Base-by-base conservation (phyloP, 192 early-diverging fungal genomes). In the Backusella parvicylindrica region DNA sequence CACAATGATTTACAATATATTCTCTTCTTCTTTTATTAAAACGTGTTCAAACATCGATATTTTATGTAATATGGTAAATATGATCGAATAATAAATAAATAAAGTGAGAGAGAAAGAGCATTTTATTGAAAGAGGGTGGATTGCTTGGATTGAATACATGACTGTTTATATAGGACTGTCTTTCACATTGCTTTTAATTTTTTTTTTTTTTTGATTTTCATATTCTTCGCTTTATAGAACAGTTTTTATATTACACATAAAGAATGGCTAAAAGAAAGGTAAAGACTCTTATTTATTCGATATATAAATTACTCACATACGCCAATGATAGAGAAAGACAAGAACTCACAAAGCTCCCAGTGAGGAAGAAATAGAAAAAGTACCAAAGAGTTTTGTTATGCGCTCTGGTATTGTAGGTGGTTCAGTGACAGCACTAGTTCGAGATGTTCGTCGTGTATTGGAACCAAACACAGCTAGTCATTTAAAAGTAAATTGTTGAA, bases 401-500 rank as follows among this genome's bases (percentile, higher is more conserved):
- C 92, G 93, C 68, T 93, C 96, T 3, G 98, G 98, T 15, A 63
- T 78, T 12, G 94, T 96, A 11, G 95, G 95, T 1, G 82, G 82
- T 43, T 84, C 92, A n/a, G 92, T 97, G 13, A 76, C 88, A 16
- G 87, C 88, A 11, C 88, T 99, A 13, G 95, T 97, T 26, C 78
- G 74, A 38, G 96, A 99, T 82, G 83, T 96, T 38, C 90, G 98
- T 33, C 86, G 83, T 53, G 86, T 95, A 35, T 95, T 99, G 93
- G 95, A 98, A 84, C 98, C 98, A 15, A 92, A 98, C 83, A 99
- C 98, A 23, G 98, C 98, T 3, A 83, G 84, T 13, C 91, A 91
- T 69, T 89, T 99, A 49, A 88, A 85, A 84, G 95, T 94, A 86
- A 76, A 89, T 41, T 28, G 9, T 9, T n/a, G 12, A 6, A 8